Conservation (phyloP, 768 basidiomycete species). For the Leccinum ochraceum region DNA sequence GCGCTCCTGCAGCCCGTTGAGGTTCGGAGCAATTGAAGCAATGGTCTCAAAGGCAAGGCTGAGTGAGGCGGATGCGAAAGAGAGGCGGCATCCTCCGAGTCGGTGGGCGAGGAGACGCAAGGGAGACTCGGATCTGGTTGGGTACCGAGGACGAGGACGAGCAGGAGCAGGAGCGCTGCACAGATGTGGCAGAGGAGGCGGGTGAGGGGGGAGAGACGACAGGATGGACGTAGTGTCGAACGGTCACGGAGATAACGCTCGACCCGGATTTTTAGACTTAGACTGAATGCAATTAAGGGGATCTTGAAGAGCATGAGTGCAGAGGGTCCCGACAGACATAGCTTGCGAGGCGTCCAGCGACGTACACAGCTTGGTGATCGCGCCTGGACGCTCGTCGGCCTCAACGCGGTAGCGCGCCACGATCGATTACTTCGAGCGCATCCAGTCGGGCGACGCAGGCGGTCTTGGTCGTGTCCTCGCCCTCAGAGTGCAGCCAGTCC, state of each 20-base stretch:
- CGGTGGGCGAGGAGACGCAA: slow-evolving; percentile 50
- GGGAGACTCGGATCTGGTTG: slow-evolving; percentile 68
- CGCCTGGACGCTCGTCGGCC: slow-evolving; percentile 72
- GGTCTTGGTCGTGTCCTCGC: slow-evolving; percentile 94
- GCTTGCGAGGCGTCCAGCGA: slow-evolving; percentile 85
- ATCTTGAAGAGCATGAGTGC: slow-evolving; percentile 55
- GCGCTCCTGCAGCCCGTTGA: slow-evolving; percentile 15
- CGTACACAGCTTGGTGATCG: slow-evolving; percentile 78
- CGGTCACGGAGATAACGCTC: slow-evolving; percentile 57
- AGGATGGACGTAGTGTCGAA: slow-evolving; percentile 32
- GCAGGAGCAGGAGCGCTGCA: no score
- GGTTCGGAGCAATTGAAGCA: slow-evolving; percentile 54
- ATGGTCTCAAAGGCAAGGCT: slow-evolving; percentile 55
- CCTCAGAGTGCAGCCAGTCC: slow-evolving; percentile 96
- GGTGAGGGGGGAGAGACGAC: slow-evolving; percentile 17
- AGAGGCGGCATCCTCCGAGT: slow-evolving; percentile 34
- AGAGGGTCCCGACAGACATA: slow-evolving; percentile 55
- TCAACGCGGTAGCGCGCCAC: slow-evolving; percentile 74
- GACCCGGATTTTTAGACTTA: slow-evolving; percentile 54
- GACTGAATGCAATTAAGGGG: slow-evolving; percentile 50
- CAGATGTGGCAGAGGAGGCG: slow-evolving; percentile 10
- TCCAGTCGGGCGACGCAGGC: slow-evolving; percentile 86
- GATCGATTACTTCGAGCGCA: slow-evolving; percentile 79
- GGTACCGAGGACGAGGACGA: slow-evolving; percentile 44
- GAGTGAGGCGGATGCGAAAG: slow-evolving; percentile 34